Evolutionary conservation across 345 rosid genomes (phyloP).

Genomic region (Clarkia xantiana): DNA sequence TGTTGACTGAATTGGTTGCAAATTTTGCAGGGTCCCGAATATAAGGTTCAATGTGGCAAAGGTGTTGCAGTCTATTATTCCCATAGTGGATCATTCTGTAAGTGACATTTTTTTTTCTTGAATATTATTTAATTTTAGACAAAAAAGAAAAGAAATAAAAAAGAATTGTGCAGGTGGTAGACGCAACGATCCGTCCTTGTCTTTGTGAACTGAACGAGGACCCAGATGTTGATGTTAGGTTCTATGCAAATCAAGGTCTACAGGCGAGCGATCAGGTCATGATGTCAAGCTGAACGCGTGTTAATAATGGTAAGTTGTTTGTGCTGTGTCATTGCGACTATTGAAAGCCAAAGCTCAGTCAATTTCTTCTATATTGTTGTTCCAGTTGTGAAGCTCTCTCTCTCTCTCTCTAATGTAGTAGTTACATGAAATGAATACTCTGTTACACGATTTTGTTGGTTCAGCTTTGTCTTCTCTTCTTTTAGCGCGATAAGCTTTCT

Average conservation of each 20-base stretch:
- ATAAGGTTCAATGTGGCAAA: constrained; percentile 94
- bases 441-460: too few species aligned
- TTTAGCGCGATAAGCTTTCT: too few species aligned
- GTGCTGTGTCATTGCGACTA: not conserved
- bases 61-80: constrained; percentile 73
- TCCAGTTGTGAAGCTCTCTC: too few species aligned
- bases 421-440: too few species aligned
- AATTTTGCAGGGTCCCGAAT: constrained; percentile 68
- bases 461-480: too few species aligned
- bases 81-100: constrained; percentile 23
- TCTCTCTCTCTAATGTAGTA: too few species aligned
- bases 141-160: not conserved
- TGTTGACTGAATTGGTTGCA: too few species aligned
- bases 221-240: constrained; percentile 72
- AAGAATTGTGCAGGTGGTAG: constrained; percentile 42
- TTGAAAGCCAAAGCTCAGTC: not conserved
- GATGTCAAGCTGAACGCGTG: constrained; percentile 36
- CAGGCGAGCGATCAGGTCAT: constrained; percentile 41
- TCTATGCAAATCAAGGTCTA: constrained; percentile 47
- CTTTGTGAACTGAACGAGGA: constrained; percentile 58
- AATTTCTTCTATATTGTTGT: too few species aligned
- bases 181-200: constrained; percentile 49
- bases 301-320: not conserved
- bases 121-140: too few species aligned
- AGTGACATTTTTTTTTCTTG: not conserved